Conservation (phyloP, 768 basidiomycete species). For the Strobilomyces echinocephalus region DNA sequence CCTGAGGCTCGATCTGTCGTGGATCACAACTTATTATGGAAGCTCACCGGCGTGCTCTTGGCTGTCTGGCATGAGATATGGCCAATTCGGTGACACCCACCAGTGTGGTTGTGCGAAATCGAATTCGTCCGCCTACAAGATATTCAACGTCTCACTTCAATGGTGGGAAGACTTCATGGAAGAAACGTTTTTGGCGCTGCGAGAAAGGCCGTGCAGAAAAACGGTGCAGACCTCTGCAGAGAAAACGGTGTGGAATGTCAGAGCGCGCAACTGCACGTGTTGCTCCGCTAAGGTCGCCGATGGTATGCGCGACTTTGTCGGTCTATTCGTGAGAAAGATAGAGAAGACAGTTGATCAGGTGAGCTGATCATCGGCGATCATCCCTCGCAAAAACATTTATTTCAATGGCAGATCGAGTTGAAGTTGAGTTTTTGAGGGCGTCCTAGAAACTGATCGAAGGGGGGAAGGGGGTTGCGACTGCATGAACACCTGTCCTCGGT, state of each 20-base stretch:
- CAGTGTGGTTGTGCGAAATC: background rate
- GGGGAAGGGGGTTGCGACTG: no score
- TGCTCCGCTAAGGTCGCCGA: constrained; percentile 2
- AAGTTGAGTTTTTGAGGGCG: no score
- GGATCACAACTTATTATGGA: constrained; percentile 10
- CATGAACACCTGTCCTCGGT: no score
- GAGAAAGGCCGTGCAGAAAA: background rate
- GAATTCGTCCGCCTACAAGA: background rate
- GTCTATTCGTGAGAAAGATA: constrained; percentile 2
- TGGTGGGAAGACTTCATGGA: constrained; percentile 17
- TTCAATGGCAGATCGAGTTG: no score
- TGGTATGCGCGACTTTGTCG: constrained; percentile 12
- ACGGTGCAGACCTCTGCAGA: background rate
- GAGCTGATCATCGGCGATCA: no score
- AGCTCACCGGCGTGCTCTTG: constrained; percentile 2
- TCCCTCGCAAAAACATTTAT: no score
- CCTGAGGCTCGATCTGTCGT: constrained; percentile 1
- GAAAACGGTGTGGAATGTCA: background rate
- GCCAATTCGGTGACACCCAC: background rate
- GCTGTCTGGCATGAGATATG: background rate
- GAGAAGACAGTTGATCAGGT: no score
- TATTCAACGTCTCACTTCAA: background rate
- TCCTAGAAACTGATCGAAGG: no score
- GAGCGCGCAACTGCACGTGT: background rate
- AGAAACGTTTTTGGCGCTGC: background rate